Conservation (phyloP, 176 grass and related monocot genomes). For the Cenchrus fungigraminus region DNA sequence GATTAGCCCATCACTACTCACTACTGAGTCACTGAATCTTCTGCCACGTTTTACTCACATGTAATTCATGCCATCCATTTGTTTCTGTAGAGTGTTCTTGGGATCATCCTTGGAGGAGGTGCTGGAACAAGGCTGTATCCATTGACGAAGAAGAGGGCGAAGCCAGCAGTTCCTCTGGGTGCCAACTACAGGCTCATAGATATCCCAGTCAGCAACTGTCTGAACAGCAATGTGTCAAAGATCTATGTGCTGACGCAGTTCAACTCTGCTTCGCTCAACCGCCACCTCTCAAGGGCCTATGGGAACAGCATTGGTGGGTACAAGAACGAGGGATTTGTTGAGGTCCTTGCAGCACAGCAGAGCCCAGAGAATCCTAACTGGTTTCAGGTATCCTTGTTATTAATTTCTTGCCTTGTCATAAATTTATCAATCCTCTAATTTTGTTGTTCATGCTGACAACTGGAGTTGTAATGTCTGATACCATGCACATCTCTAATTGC, state of each 20-base stretch:
- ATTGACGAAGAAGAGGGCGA: conserved; percentile 94
- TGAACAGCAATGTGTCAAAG: conserved; percentile 94
- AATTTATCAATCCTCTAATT: background rate
- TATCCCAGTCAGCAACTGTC: conserved; percentile 95
- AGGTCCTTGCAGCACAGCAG: conserved; percentile 93
- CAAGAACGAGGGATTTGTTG: conserved; percentile 98
- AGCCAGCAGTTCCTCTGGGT: conserved; percentile 88
- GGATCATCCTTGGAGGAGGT: conserved; percentile 94
- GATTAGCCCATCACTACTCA: background rate
- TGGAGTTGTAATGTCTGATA: background rate
- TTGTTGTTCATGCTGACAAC: background rate
- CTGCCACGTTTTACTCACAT: background rate
- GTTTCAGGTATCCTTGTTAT: conserved; percentile 77
- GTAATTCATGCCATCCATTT: conserved; percentile 30
- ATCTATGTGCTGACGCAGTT: conserved; percentile 97
- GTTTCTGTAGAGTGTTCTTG: conserved; percentile 82
- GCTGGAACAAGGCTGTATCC: conserved; percentile 94
- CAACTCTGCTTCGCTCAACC: conserved; percentile 93
- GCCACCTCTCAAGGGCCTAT: conserved; percentile 91
- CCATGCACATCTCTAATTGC: background rate
- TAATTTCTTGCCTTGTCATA: conserved; percentile 15
- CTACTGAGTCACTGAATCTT: background rate
- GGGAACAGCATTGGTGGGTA: conserved; percentile 88
- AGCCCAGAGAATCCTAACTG: conserved; percentile 98
- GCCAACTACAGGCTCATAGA: conserved; percentile 97